A percentile compares a stretch with the other conserved stretches of the same genome.
Evolutionary conservation across 1,284 basidiomycete species (phyloP).

Genomic region (Boletus nobilissimus): DNA sequence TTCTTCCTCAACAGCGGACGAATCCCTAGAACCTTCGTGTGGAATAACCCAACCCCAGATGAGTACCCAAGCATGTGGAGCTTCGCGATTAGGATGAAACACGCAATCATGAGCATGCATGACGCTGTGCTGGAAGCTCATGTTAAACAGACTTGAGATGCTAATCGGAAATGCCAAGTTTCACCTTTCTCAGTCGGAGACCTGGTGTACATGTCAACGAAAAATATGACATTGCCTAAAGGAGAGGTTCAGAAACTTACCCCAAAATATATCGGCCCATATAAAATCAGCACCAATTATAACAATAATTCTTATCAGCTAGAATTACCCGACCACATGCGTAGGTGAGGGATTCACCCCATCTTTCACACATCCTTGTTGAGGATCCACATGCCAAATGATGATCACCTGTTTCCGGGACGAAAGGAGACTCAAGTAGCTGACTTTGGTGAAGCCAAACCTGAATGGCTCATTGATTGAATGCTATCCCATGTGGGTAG

Average conservation of each 20-base stretch:
- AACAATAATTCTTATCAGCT: neutral
- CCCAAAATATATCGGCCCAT: conserved; percentile 51
- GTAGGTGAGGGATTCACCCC: neutral
- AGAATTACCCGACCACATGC: neutral
- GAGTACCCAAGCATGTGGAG: conserved; percentile 38
- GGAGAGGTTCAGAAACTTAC: conserved; percentile 45
- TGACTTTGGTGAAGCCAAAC: no score
- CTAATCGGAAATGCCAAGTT: conserved; percentile 36
- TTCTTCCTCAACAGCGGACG: conserved; percentile 51
- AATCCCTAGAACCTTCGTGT: conserved; percentile 45
- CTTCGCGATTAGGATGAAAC: conserved; percentile 41
- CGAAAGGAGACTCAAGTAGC: no score
- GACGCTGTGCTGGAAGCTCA: conserved; percentile 44
- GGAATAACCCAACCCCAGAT: conserved; percentile 27
- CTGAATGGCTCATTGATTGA: no score
- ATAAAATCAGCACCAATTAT: neutral
- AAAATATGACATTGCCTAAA: conserved; percentile 48
- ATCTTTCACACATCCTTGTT: neutral
- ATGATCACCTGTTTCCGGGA: neutral
- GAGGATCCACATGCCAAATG: neutral
- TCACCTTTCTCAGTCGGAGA: conserved; percentile 27
- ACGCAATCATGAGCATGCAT: conserved; percentile 39
- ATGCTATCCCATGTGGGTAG: no score
- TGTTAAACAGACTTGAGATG: conserved; percentile 32
- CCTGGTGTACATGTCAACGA: conserved; percentile 50